Evolutionary conservation across 2,329 filamentous ascomycete species (phyloP).

Genomic region (Aspergillus floridensis): DNA sequence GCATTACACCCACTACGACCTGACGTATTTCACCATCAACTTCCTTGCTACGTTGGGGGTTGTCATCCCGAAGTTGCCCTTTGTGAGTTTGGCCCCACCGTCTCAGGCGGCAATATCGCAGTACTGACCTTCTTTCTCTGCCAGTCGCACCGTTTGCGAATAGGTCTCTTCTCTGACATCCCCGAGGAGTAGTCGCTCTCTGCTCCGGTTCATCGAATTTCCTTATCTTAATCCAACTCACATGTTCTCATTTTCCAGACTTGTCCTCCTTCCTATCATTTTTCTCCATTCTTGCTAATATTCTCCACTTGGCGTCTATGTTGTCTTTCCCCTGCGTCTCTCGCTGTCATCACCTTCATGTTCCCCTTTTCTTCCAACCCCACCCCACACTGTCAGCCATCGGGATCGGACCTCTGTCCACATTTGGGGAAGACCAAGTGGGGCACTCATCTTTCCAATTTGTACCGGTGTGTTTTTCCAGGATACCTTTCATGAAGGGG

Average conservation of each 20-base stretch:
- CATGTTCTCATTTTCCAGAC: slow-evolving; percentile 3
- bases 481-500: not conserved
- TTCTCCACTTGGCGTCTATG: slow-evolving; percentile 7
- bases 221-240: not conserved
- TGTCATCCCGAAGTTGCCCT: slow-evolving; percentile 93
- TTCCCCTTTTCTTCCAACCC: not conserved
- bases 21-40: slow-evolving; percentile 97
- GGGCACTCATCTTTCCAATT: not conserved
- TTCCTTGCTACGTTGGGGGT: slow-evolving; percentile 88
- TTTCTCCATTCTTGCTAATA: slow-evolving; percentile 9
- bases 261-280: not conserved
- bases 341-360: not conserved
- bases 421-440: not conserved
- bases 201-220: slow-evolving; percentile 13
- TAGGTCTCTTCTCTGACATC: slow-evolving; percentile 68
- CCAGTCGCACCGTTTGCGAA: slow-evolving; percentile 74
- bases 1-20: slow-evolving; percentile 97
- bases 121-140: slow-evolving; percentile 27
- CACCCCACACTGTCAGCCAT: not conserved
- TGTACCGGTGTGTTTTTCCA: not conserved
- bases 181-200: slow-evolving; percentile 56
- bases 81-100: slow-evolving; percentile 59
- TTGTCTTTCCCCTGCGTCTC: not conserved
- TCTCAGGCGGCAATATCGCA: not conserved
- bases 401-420: not conserved